Evolutionary conservation across 1,139 yeast species (phyloP).

Genomic region (Kodamaea sp.): DNA sequence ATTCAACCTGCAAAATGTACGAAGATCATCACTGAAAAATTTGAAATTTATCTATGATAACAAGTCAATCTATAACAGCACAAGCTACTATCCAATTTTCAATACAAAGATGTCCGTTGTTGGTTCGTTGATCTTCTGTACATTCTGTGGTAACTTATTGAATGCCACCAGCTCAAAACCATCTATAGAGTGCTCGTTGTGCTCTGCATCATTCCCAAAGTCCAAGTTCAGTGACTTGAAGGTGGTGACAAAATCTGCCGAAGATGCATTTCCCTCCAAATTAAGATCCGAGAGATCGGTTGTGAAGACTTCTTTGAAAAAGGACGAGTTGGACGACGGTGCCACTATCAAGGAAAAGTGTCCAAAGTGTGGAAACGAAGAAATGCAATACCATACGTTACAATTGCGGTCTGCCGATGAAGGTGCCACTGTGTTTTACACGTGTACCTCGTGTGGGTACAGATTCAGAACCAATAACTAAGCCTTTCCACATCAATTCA

Average conservation of each 20-base stretch:
- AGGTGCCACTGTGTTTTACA: constrained; percentile 95
- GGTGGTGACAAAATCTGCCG: constrained; percentile 83
- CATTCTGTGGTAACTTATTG: constrained; percentile 88
- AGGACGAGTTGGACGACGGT: constrained; percentile 85
- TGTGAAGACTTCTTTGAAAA: constrained; percentile 80
- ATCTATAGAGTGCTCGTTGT: constrained; percentile 64
- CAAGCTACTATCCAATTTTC: constrained; percentile 1
- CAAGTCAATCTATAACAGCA: too few species aligned
- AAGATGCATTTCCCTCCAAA: constrained; percentile 90
- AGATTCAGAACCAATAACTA: constrained; percentile 90
- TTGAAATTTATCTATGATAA: too few species aligned
- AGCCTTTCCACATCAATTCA: constrained; percentile 5
- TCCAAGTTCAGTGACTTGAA: constrained; percentile 70
- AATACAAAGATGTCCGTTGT: constrained; percentile 76
- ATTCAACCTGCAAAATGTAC: constrained; percentile 3
- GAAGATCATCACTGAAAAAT: constrained; percentile 10
- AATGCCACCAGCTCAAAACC: constrained; percentile 60
- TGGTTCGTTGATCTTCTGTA: constrained; percentile 91
- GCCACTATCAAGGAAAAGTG: constrained; percentile 96
- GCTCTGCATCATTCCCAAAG: constrained; percentile 60
- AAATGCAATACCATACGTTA: constrained; percentile 95
- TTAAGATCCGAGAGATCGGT: constrained; percentile 80
- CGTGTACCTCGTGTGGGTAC: constrained; percentile 92
- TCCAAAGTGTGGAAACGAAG: constrained; percentile 96
- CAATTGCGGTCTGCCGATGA: constrained; percentile 98